Evolutionary conservation across 2,329 filamentous ascomycete species (phyloP).

Genomic region (Diaporthe ilicicola): DNA sequence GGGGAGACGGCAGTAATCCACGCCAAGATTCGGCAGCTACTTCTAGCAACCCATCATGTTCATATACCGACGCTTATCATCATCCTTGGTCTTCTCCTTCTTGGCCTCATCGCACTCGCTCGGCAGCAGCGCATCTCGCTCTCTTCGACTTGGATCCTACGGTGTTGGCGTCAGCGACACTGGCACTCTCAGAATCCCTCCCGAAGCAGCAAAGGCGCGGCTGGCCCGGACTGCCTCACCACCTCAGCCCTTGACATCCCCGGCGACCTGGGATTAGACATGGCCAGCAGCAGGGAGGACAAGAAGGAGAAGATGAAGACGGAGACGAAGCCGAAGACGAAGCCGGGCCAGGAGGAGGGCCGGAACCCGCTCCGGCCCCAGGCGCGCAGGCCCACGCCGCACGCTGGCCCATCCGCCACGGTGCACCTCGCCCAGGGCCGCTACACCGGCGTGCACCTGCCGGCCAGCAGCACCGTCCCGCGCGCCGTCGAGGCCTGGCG

Average conservation of each 20-base stretch:
- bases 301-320: too few species aligned
- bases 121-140: not conserved
- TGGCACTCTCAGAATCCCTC: not conserved
- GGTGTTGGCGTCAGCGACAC: not conserved
- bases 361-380: slow-evolving; percentile 26
- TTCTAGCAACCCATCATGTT: not conserved
- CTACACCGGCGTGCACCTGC: slow-evolving; percentile 48
- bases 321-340: too few species aligned
- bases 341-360: not conserved
- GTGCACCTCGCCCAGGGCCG: slow-evolving; percentile 49
- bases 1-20: not conserved
- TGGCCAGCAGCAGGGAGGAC: slow-evolving; percentile 13
- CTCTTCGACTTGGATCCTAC: not conserved
- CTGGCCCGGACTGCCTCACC: not conserved
- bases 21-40: slow-evolving; percentile 15
- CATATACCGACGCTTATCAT: not conserved
- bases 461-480: slow-evolving; percentile 43
- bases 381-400: slow-evolving; percentile 9
- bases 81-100: not conserved
- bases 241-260: not conserved
- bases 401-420: slow-evolving; percentile 34
- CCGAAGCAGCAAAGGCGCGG: not conserved
- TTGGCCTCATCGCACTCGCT: not conserved
- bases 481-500: slow-evolving; percentile 56
- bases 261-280: not conserved